These are phyloP conservation scores for Beauveria sp. DNA, from an alignment of 2,329 filamentous ascomycete genomes.

Conservation along the genomic window DNA sequence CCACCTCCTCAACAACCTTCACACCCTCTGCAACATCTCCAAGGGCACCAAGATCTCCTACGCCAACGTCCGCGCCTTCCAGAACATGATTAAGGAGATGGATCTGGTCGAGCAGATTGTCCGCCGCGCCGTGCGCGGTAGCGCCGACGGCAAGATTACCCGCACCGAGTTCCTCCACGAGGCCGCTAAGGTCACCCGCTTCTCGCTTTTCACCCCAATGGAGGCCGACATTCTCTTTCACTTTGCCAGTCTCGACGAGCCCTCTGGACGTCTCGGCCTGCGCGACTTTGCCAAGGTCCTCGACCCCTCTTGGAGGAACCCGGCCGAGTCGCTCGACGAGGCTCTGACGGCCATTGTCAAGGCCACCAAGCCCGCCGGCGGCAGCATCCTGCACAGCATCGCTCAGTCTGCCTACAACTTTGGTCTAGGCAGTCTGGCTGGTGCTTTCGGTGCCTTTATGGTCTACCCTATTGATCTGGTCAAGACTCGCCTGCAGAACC, in stretches of 20 bases:
- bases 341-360: constrained; percentile 30
- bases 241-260: constrained; percentile 87
- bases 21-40: constrained; percentile 91
- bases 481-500: constrained; percentile 98
- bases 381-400: constrained; percentile 49
- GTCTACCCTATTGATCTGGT: constrained; percentile 98
- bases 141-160: constrained; percentile 85
- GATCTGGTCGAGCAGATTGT: constrained; percentile 93
- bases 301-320: constrained; percentile 81
- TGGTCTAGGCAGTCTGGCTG: constrained; percentile 76
- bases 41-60: constrained; percentile 91
- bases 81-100: constrained; percentile 97
- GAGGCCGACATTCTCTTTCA: constrained; percentile 98
- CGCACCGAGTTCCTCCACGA: constrained; percentile 91
- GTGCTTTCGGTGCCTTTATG: constrained; percentile 98
- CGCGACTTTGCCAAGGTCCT: constrained; percentile 90
- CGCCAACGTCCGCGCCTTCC: constrained; percentile 93
- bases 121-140: constrained; percentile 76
- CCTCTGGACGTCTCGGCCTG: constrained; percentile 74
- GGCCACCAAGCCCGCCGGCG: constrained; percentile 16
- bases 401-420: constrained; percentile 79
- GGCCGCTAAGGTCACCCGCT: constrained; percentile 82
- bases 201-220: constrained; percentile 96
- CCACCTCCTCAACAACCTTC: constrained; percentile 83
- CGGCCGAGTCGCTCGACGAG: constrained; percentile 44